Base-by-base conservation (phyloP, 108 stramenopile species). In the Conticribra guillardii region DNA sequence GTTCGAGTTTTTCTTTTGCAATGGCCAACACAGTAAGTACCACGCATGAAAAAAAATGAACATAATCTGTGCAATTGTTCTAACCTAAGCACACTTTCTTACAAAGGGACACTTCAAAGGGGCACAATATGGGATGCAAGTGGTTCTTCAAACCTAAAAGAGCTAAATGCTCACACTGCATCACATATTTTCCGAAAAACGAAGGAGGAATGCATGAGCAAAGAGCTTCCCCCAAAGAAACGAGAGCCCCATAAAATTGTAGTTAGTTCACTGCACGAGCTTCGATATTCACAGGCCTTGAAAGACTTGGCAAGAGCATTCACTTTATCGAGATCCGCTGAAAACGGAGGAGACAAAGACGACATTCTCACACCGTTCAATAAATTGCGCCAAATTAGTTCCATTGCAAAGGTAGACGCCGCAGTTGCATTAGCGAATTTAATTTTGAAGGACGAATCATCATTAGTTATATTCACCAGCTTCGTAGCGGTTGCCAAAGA, bases 141-240 rank as follows among this genome's bases (percentile, higher is more conserved):
- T 28, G 83, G 83, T 9, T 64, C 69, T 7, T 64, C 73, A 3
- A 84, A 84, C 72, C 57, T 76, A 14, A 65, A 71, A 29, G 69
- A 76, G 14, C 55, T 84, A 27, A 57, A 84, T 26, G 69, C 69
- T 14, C 72, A 76, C 31, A 84, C 76, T 0, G 73, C 79, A 24
- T 89, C 89, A n/a, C 88, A 89, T 54, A 66, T 90, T 23, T 76
- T 95, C 19, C 79, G 90, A 37, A 81, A 86, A 79, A 90, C 91
- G 15, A 95, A 95, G 77, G 89, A 95, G n/a, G 84, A 89, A 54
- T 89, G 87, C 60, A 71, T 95, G 28, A 68, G 60, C 17, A 80
- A 76, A 32, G 82, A 86, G 18, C 59, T 95, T 46, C 85, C 87
- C 64, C 85, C 82, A 0, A 78, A 81, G 64, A 92, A 75, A 34